Base-by-base conservation (phyloP, 208 protist genomes). In the Acanthamoeba sp. region DNA sequence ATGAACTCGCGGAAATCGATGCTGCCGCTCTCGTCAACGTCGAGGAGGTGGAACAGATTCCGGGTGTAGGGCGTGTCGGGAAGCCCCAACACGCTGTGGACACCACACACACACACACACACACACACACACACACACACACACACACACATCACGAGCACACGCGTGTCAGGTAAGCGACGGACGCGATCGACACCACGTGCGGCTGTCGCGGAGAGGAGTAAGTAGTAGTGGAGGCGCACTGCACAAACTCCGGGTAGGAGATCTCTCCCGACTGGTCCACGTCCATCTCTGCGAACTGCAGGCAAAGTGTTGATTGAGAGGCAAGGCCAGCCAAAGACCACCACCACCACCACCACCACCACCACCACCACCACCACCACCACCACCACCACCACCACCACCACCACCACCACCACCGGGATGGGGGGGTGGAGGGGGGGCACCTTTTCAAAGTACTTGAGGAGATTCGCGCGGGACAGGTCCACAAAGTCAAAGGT, bases 1-100 rank as follows among this genome's bases (percentile, higher is more conserved):
- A 84, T 84, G 6, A 84, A 84, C 38, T 84, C 73, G 73, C 73
- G 73, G 38, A 84, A 84, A 24, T 84, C 40, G 73, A 84, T 22
- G 24, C 40, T 50, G 32, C 73, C 73, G 29, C 38, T 52, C 73
- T 84, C 73, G 40, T 84, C 73, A 18, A 84, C 73, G 38, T 84
- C 73, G 24, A 84, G 40, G 4, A 84, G 32, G 22, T 84, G 73
- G 29, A 84, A 84, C 73, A 84, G 29, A 29, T 84, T 45, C 38
- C 14, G 40, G 9, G 38, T 84, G 73, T 84, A 84, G 22, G 73
- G 24, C 18, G 38, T 84, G 7, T 84, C 73, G 38, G 73, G 73
- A n/a, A 84, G 73, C 18, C 40, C 40, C n/a, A 84, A 29, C 73
- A 50, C 73, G 16, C 62, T 69, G 62, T 69, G 4, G 0, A 22